Evolutionary conservation across 2,329 filamentous ascomycete species (phyloP), one percentile per base, ranked within the genome.

Genomic region (Colletotrichum tofieldiae): DNA sequence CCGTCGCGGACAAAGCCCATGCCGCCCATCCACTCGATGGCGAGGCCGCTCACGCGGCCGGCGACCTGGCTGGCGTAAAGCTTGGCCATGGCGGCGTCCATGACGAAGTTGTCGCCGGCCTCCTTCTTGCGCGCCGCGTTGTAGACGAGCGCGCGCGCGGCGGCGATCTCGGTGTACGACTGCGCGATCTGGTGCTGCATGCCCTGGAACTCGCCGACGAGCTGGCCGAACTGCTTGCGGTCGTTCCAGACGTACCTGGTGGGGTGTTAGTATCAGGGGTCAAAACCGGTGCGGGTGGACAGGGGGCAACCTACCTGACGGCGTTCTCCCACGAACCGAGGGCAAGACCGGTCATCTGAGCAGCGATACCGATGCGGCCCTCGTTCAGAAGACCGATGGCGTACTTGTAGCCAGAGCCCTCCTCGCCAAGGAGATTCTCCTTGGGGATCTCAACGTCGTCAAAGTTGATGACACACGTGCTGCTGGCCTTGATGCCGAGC

Each of bases 111-210:
- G 84, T 98, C 92, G 58, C 96, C 96, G 0, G 95, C 94, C 85
- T 99, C 96, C 93, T 98, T 99, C 90, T 97, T 98, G 79, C 96
- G 92, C 1, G 96, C 93, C 3, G 96, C 96, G 79, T 98, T 99
- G 89, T 93, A 99, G 66, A 99, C 95, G 29, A 99, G 88, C 11
- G 95, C 94, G 62, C 96, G 92, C 0, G 96, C 96, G 39, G 96
- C 96, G 67, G 91, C 88, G 79, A 99, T 98, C 82, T 99, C 96
- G 32, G 93, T 94, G 86, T 96, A 98, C 1, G 95, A 93, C 85
- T 99, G 96, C 2, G 96, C 96, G 75, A 99, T 93, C 86, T 99
- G 96, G 86, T 98, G 95, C 86, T 98, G 96, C 96, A 99, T 98
- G 78, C 95, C 95, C 85, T 99, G 96, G 89, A 99, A 99, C 82